Evolutionary conservation across 1,139 yeast genomes (phyloP).

Genomic region (Meyerozyma elateridarum): DNA sequence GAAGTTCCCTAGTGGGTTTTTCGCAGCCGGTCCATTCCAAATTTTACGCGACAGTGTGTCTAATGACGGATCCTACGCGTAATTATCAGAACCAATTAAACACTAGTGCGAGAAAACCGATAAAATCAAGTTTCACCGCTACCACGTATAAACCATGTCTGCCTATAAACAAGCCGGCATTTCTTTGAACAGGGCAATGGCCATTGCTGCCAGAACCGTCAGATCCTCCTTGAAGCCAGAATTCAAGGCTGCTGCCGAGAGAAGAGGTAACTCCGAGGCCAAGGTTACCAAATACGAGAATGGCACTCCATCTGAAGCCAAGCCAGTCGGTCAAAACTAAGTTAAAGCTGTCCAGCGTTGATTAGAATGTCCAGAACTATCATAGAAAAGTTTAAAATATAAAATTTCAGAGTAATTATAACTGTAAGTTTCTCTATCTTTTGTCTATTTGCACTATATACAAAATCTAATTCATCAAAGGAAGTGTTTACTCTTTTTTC

Average conservation of each 20-base stretch:
- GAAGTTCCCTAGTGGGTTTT: background rate
- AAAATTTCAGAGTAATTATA: too few relatives aligned
- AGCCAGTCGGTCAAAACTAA: constrained; percentile 30
- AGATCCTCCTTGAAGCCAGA: constrained; percentile 91
- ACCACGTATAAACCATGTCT: constrained; percentile 41
- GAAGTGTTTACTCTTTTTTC: background rate
- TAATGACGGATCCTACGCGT: too few relatives aligned
- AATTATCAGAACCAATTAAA: constrained; percentile 4
- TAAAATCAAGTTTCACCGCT: background rate
- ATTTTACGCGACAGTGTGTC: background rate
- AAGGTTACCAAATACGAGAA: constrained; percentile 68
- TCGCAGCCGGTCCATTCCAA: background rate
- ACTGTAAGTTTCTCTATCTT: too few relatives aligned
- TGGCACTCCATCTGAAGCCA: constrained; percentile 49
- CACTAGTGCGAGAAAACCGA: background rate
- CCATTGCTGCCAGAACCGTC: constrained; percentile 85
- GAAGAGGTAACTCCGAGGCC: constrained; percentile 74
- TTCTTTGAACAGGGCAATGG: constrained; percentile 83
- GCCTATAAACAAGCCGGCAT: constrained; percentile 86
- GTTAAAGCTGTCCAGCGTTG: too few relatives aligned
- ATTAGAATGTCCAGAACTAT: too few relatives aligned
- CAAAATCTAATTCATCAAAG: background rate
- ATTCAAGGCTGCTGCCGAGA: constrained; percentile 67
- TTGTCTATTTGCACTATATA: too few relatives aligned
- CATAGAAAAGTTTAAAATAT: too few relatives aligned